Base-by-base conservation (phyloP, 345 rosid species). In the Acer yangbiense region DNA sequence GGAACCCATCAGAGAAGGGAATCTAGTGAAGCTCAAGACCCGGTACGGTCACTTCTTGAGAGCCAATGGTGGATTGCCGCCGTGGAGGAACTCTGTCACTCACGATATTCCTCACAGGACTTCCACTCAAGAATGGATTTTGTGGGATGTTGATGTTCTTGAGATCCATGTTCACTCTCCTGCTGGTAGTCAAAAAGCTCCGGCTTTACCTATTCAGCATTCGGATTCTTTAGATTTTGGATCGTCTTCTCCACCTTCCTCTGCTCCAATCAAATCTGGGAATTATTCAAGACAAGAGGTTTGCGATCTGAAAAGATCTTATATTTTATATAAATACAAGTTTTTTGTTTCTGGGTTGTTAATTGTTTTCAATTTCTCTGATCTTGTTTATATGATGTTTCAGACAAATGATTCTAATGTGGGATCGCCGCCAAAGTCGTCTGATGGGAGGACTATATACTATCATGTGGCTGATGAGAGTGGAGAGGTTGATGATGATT, bases 401-500 rank as follows among this genome's bases (percentile, higher is more conserved):
- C 88, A 95, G 99, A 90, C 94, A 8, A 82, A 69, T 43, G 98
- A 92, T 80, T 89, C 97, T 43, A 58, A 76, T 57, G 80, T 78
- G 62, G 79, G 86, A 79, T 92, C 91, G 62, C 94, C 97, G 0
- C 92, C 92, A 2, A 97, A 93, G 83, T 60, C 85, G 83, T 60
- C 85, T 3, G 98, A 93, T 16, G 99, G 99, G 61, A 82, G 98
- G 84, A 90, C 88, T 13, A 90, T 97, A 32, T 83, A 90, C 81
- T 97, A 90, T 78, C 95, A 91, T 23, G 79, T 97, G 23, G 99
- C 97, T 0, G 92, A 91, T 63, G 97, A 90, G 9, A 84, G 78
- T 55, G 98, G 92, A 11, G 87, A 88, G 76, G 92, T 92, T 35
- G 95, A 94, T 43, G 97, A 89, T 1, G 97, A 91, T 48, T 65